These are phyloP conservation scores for Populus alba DNA, from an alignment of 345 rosid species.

Conservation along the genomic window DNA sequence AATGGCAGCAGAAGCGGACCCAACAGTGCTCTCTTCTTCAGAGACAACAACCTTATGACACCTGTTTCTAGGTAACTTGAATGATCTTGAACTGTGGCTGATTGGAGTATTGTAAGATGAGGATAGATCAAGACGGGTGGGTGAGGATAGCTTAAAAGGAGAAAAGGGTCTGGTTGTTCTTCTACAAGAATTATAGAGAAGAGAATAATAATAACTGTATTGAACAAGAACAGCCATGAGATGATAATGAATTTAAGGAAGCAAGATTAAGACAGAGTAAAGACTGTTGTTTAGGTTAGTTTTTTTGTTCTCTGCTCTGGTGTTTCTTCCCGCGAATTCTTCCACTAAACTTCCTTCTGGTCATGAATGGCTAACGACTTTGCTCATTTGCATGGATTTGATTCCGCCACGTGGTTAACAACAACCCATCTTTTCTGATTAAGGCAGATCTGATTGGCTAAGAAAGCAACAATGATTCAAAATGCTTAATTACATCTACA, in stretches of 20 bases:
- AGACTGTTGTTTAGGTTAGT: neutral
- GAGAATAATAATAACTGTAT: conserved; percentile 20
- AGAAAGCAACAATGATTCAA: too few species aligned
- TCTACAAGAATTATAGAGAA: conserved; percentile 22
- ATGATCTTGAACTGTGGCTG: conserved; percentile 15
- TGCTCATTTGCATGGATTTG: neutral
- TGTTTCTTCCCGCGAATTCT: conserved; percentile 15
- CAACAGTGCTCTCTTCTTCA: conserved; percentile 57
- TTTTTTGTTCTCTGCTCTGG: neutral
- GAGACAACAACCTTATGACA: conserved; percentile 39
- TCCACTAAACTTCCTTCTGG: neutral
- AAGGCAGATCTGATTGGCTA: too few species aligned
- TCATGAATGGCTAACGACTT: neutral
- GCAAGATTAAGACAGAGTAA: neutral
- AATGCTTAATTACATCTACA: too few species aligned
- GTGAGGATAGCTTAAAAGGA: conserved; percentile 17
- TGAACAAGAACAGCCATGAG: conserved; percentile 38
- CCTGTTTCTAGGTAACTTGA: conserved; percentile 36
- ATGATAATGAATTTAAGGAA: neutral
- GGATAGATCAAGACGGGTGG: conserved; percentile 18
- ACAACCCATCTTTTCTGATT: neutral
- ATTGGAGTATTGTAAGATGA: conserved; percentile 3
- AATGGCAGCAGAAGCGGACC: conserved; percentile 41
- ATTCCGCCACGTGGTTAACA: conserved; percentile 32
- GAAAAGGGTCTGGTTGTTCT: conserved; percentile 17